Evolutionary conservation across 805 yeast species (phyloP), one percentile per base, ranked within the genome.

Genomic region (Lachancea quebecensis): DNA sequence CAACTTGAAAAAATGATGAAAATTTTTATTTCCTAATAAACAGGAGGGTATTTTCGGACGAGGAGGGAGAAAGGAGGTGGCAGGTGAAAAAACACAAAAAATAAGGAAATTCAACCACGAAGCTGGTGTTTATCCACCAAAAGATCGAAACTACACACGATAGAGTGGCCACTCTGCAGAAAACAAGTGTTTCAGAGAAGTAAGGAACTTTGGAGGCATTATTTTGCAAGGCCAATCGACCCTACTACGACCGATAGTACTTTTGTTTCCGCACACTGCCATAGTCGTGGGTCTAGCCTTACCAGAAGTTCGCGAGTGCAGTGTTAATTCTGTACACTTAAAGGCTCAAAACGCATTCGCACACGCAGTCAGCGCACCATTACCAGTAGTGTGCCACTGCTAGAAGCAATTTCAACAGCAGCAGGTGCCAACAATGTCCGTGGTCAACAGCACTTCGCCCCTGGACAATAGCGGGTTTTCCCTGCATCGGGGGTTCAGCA

Each of bases 401-500:
- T 12, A 11, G 33, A 30, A 30, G 14, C 14, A 30, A 21, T 21
- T 21, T 7, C 33, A 9, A 14, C 33, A 30, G 33, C 33, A 30
- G 14, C 12, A 11, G 14, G 33, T 14, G 33, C 33, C 5, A 11
- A 30, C 33, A 41, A 44, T 44, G 47, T 44, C 47, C 10, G 39
- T 44, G 41, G 40, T 44, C n/a, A 44, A 44, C 43, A 35, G 33
- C 33, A 27, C 40, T 14, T 39, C 47, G 33, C 44, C 47, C 34
- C 32, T 44, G 39, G 47, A 44, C 18, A 29, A 21, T 16, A 25
- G 43, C 39, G 40, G 36, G 12, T 44, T 39, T 28, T 32, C 39
- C 31, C 38, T 48, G 40, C 48, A 48, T 31, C 54, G 55, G 14
- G 48, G 53, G 14, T 58, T 53, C 47, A 46, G 50, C 40, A 30